phyloP scores from a whole-genome alignment of 2,329 filamentous ascomycete species.

The Pseudogymnoascus sp. region DNA sequence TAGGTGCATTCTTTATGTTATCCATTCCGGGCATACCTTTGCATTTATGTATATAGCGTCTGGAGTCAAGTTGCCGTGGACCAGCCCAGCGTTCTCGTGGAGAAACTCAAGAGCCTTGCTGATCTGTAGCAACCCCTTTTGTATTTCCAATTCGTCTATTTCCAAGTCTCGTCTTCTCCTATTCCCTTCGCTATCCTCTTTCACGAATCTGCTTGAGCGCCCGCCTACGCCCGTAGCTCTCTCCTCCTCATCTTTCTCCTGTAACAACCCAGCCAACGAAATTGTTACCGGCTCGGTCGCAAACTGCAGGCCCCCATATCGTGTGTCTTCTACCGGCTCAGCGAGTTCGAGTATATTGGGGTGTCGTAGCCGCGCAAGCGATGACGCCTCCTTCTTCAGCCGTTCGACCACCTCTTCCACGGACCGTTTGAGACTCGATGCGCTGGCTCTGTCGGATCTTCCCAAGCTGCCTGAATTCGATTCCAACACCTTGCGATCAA shows the following conservation, averaged over 20 bases:
- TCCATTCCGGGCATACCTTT: constrained; percentile 50
- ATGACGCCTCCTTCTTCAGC: constrained; percentile 85
- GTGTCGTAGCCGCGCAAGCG: constrained; percentile 79
- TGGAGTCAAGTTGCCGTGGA: constrained; percentile 90
- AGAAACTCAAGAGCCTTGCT: constrained; percentile 92
- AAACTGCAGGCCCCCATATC: constrained; percentile 88
- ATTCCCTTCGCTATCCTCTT: constrained; percentile 70
- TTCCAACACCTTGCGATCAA: constrained; percentile 83
- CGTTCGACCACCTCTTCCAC: constrained; percentile 88
- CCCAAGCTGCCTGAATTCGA: constrained; percentile 56
- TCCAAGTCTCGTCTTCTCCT: constrained; percentile 74
- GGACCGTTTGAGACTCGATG: constrained; percentile 66
- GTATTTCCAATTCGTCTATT: constrained; percentile 94
- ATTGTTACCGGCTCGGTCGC: constrained; percentile 87
- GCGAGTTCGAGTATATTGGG: constrained; percentile 88
- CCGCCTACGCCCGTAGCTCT: constrained; percentile 60
- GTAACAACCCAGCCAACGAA: constrained; percentile 73
- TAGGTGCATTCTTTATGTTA: constrained; percentile 20
- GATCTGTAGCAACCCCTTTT: constrained; percentile 89
- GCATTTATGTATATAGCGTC: constrained; percentile 91
- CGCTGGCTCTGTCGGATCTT: constrained; percentile 42
- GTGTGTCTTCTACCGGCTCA: constrained; percentile 91
- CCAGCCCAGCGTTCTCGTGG: constrained; percentile 87
- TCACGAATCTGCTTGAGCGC: constrained; percentile 70
- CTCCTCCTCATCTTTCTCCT: constrained; percentile 87